Conservation (phyloP, 73 alveolate genomes). For the Tetrahymena borealis region DNA sequence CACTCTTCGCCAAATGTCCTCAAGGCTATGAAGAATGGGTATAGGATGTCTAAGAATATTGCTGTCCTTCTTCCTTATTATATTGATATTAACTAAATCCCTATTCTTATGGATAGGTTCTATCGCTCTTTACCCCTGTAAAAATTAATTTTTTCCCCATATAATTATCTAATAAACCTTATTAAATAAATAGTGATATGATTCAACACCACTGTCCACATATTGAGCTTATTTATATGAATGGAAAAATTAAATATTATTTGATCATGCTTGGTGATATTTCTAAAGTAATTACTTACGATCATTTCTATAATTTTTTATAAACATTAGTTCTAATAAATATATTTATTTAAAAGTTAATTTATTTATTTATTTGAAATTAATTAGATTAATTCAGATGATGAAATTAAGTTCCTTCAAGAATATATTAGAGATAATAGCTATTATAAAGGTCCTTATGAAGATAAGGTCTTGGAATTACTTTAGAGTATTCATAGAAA, state of each 20-base stretch:
- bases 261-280: background rate
- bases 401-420: background rate
- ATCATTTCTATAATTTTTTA: no score
- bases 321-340: no score
- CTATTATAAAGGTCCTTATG: background rate
- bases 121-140: background rate
- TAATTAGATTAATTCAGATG: background rate
- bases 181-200: background rate
- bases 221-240: background rate
- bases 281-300: background rate
- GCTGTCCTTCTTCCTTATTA: background rate
- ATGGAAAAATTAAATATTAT: background rate
- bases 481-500: background rate
- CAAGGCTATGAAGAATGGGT: background rate
- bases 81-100: background rate
- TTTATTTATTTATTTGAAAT: background rate
- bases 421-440: background rate
- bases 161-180: background rate
- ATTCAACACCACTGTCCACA: background rate
- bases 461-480: background rate
- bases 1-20: background rate
- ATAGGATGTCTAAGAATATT: background rate
- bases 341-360: background rate
- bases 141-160: background rate
- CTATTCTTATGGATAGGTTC: background rate